Conservation (phyloP, 2,329 filamentous ascomycete species). For the Macroventuria anomochaeta region DNA sequence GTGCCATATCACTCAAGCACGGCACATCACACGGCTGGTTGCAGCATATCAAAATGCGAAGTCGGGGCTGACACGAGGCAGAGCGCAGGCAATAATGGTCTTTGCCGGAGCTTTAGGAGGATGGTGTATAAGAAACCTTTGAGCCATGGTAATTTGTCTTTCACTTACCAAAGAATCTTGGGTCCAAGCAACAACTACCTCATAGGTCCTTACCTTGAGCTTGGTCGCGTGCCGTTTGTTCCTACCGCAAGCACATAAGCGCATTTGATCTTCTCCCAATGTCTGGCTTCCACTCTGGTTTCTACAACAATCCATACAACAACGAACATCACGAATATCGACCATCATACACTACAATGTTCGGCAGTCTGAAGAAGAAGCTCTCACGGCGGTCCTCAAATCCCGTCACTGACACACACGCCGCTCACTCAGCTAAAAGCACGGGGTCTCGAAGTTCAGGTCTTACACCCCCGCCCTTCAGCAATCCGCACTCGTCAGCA, state of each 20-base stretch:
- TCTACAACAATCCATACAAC: conserved; percentile 5
- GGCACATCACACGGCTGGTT: not conserved
- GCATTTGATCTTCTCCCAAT: conserved; percentile 5
- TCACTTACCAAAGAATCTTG: not conserved
- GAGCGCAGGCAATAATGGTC: too few relatives aligned
- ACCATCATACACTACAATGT: conserved; percentile 18
- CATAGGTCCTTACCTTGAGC: not conserved
- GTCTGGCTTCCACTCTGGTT: not conserved
- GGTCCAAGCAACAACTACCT: not conserved
- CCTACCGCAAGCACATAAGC: conserved; percentile 12
- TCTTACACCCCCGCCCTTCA: conserved; percentile 23
- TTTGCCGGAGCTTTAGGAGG: too few relatives aligned
- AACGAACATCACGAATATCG: not conserved
- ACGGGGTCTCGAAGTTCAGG: conserved; percentile 20
- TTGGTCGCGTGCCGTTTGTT: conserved; percentile 6
- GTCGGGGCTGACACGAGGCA: conserved; percentile 1
- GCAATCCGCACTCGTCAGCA: conserved; percentile 28
- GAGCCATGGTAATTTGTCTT: not conserved
- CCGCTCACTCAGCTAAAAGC: conserved; percentile 1
- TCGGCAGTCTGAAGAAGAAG: conserved; percentile 36
- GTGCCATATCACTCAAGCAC: too few relatives aligned
- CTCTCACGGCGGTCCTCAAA: conserved; percentile 29
- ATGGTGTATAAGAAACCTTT: not conserved
- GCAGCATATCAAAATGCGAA: not conserved
- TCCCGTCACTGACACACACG: conserved; percentile 13